Base-by-base conservation (phyloP, 148 eudicot species). In the Amaranthus cruentus region DNA sequence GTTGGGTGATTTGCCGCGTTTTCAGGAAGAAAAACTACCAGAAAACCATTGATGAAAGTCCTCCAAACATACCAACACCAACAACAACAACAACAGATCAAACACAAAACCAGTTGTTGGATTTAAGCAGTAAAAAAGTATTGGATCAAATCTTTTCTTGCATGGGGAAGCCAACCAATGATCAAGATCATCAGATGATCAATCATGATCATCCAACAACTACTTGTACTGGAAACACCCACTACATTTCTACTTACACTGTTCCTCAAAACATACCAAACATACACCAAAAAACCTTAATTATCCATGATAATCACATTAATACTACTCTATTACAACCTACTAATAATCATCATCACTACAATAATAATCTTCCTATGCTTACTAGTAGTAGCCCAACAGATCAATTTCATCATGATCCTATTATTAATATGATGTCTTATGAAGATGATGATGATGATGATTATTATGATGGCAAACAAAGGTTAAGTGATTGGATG, bases 1-100 rank as follows among this genome's bases (percentile, higher is more conserved):
- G 70, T 42, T 67, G 70, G 70, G 70, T 67, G 56, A 67, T 67
- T 49, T 67, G 70, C 70, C 70, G 70, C 44, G 56, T 67, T 18
- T 67, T 67, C 56, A 67, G 54, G 70, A 67, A 67, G 56, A 67
- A 67, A 50, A 67, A 66, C 69, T 67, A 49, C 55, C 55, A 67
- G 51, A 67, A 67, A 46, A 38, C 69, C 7, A 9, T 7, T 14
- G 44, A 21, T 15, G 70, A 67, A 6, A 67, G 56, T 51, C 70
- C 56, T 21, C 18, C 9, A 49, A 44, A 56, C 46, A 8, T 67
- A 7, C 55, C 70, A 0, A 50, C 56, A 60, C 6, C 3, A 48
- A 18, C 56, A 60, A 3, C 3, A 48, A 18, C 70, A 15, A 51
- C 70, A 15, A 51, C 7, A 8, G 70, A 67, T 18, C 42, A 28